Conservation (phyloP, 768 basidiomycete species). For the Kwoniella heveanensis region DNA sequence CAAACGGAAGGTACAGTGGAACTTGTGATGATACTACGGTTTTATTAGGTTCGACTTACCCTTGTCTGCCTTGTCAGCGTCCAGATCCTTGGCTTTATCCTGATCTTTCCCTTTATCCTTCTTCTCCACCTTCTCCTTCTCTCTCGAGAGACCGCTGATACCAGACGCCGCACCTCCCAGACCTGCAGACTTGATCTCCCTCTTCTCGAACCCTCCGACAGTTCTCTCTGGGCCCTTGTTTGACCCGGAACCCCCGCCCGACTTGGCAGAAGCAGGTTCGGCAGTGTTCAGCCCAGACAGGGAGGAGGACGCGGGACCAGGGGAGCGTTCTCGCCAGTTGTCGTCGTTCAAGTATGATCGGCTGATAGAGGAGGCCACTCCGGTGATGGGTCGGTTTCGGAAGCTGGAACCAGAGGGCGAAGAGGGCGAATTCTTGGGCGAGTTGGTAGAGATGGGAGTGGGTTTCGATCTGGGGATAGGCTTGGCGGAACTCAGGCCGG, state of each 20-base stretch:
- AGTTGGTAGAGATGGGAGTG: conserved; percentile 24
- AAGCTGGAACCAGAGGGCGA: conserved; percentile 16
- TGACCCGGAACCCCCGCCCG: conserved; percentile 3
- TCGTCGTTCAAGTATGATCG: conserved; percentile 22
- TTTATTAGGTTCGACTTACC: conserved; percentile 16
- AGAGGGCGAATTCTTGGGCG: conserved; percentile 18
- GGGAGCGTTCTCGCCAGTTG: conserved; percentile 32
- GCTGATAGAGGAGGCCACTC: conserved; percentile 8
- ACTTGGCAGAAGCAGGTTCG: not conserved
- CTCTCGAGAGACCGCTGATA: conserved; percentile 9
- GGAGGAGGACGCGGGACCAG: conserved; percentile 2
- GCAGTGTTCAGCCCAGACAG: not conserved
- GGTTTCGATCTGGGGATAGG: conserved; percentile 36
- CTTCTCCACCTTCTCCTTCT: conserved; percentile 2
- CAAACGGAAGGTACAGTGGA: too few relatives aligned
- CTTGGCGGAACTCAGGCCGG: conserved; percentile 12
- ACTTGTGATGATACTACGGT: too few relatives aligned
- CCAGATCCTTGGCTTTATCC: conserved; percentile 15
- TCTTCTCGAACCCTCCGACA: conserved; percentile 47
- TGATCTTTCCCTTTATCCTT: conserved; percentile 14
- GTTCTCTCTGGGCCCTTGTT: conserved; percentile 36
- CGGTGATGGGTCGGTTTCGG: conserved; percentile 4
- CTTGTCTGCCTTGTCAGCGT: conserved; percentile 27
- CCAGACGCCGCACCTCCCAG: conserved; percentile 1
- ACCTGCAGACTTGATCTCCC: conserved; percentile 22